Evolutionary conservation across 2,329 filamentous ascomycete genomes (phyloP).

Genomic region (Verticillium isaacii): DNA sequence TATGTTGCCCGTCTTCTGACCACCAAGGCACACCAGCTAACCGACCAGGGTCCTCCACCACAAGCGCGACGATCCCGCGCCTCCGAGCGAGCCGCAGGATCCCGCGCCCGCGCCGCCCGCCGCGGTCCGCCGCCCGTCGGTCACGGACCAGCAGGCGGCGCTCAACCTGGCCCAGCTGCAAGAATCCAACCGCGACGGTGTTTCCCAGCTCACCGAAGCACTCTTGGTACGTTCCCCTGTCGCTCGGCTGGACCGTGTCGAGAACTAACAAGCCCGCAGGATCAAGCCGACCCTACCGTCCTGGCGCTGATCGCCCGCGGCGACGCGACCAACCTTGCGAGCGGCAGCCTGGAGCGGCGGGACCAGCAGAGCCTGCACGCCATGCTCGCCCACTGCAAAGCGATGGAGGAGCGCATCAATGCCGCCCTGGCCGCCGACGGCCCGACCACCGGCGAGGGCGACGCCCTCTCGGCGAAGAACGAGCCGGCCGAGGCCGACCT

Average conservation of each 20-base stretch:
- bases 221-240: constrained; percentile 52
- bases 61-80: constrained; percentile 4
- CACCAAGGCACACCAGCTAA: neutral
- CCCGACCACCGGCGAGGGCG: neutral
- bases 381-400: constrained; percentile 42
- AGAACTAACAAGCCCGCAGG: constrained; percentile 22
- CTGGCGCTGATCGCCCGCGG: constrained; percentile 44
- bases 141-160: constrained; percentile 62
- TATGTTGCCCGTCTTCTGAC: constrained; percentile 28
- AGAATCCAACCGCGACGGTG: constrained; percentile 41
- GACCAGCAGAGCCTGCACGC: constrained; percentile 42
- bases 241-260: neutral
- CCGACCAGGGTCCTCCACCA: neutral
- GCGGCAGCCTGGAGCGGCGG: constrained; percentile 30
- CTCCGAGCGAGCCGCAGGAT: constrained; percentile 7
- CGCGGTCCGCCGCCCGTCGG: constrained; percentile 35
- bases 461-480: constrained; percentile 3
- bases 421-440: neutral
- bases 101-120: constrained; percentile 17
- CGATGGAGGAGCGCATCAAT: constrained; percentile 36
- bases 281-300: constrained; percentile 38
- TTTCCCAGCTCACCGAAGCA: constrained; percentile 52
- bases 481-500: constrained; percentile 11
- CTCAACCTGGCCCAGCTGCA: constrained; percentile 58
- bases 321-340: constrained; percentile 36